Base-by-base conservation (phyloP, 2,329 filamentous ascomycete genomes). In the Zymoseptoria ardabiliae region DNA sequence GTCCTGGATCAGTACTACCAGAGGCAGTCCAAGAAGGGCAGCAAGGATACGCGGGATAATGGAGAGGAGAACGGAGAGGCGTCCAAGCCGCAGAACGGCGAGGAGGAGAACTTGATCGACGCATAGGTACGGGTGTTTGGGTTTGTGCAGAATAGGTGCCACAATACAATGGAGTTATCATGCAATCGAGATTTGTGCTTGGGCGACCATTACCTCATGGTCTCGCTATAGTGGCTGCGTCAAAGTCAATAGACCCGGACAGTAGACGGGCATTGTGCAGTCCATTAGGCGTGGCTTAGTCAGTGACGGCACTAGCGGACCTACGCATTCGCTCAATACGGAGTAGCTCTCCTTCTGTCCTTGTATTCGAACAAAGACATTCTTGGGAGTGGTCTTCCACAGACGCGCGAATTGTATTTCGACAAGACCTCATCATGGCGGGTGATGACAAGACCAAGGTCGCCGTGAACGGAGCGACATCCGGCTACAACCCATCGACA, bases 1-100 rank as follows among this genome's bases (percentile, higher is more conserved):
- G 71, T 81, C 4, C 73, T 81, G 52, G 78, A 81, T 60, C 71
- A 80, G 70, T 81, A 76, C 71, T 81, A 81, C 69, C 73, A 76
- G 68, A 71, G 79, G 64, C 70, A 75, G 66, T 70, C 70, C 54
- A 74, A 74, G 68, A 73, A 73, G 68, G 74, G 73, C 65, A 72
- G 71, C 51, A 77, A 77, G 71, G 77, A 77, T 65, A 78, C 75
- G 48, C 71, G 69, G 66, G 78, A 80, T 65, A 76, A 77, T 64
- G 70, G 70, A 50, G 66, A 66, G 41, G 64, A 67, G 54, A 65
- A 70, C 41, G 65, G 61, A 17, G 63, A 66, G 56, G 63, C 61
- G 10, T 65, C 69, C 53, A 65, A 69, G 58, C 50, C 28, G 54
- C 66, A 74, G 65, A 67, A 70, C 57, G 69, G 68, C 35, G 64